phyloP scores from a whole-genome alignment of 305 asterid species.

The Plantago lanceolata region DNA sequence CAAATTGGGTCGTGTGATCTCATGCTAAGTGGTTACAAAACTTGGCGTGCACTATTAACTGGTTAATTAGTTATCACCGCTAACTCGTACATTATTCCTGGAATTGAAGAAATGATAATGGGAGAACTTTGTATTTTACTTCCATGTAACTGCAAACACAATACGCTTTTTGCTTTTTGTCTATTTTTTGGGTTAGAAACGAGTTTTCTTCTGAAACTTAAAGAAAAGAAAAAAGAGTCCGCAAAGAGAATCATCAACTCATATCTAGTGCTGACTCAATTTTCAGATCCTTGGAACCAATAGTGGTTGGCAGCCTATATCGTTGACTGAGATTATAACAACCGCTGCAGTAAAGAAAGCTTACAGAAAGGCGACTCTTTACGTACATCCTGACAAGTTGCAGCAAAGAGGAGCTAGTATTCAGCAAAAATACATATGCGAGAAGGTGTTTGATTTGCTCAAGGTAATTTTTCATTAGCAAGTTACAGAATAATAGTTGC shows the following conservation, averaged over 20 bases:
- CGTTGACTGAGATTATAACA: slow-evolving; percentile 74
- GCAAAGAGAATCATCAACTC: slow-evolving; percentile 10
- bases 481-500: not conserved
- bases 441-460: slow-evolving; percentile 88
- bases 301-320: slow-evolving; percentile 82
- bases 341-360: slow-evolving; percentile 80
- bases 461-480: slow-evolving; percentile 42
- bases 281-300: slow-evolving; percentile 78
- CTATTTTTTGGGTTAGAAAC: not conserved
- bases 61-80: not conserved
- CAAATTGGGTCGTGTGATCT: not conserved
- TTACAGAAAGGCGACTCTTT: slow-evolving; percentile 88
- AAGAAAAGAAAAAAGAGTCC: not conserved
- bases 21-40: not conserved
- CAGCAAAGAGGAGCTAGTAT: slow-evolving; percentile 92
- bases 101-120: not conserved
- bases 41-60: not conserved
- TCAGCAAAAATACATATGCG: slow-evolving; percentile 83
- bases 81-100: no score
- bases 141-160: not conserved
- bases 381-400: slow-evolving; percentile 90
- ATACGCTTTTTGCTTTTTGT: slow-evolving; percentile 1
- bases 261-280: slow-evolving; percentile 13
- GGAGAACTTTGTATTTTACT: not conserved
- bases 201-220: not conserved